Conservation (phyloP, 352 stramenopile genomes). For the Phytophthora chlamydospora region DNA sequence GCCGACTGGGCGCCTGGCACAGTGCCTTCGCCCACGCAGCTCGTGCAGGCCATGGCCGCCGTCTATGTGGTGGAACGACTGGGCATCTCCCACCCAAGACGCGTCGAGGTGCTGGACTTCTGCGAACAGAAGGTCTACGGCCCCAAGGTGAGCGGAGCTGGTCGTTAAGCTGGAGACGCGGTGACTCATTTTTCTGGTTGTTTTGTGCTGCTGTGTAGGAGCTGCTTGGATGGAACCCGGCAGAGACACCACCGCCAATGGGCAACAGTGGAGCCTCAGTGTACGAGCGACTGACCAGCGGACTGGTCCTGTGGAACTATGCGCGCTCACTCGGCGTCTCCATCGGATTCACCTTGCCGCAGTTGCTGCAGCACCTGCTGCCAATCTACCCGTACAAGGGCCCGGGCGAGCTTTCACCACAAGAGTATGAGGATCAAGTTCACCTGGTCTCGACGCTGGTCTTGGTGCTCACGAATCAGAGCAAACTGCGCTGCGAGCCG, state of each 20-base stretch:
- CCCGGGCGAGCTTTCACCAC: constrained; percentile 59
- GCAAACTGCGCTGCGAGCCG: constrained; percentile 69
- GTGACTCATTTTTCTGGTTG: constrained; percentile 8
- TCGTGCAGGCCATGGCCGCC: constrained; percentile 61
- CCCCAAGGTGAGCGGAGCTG: constrained; percentile 32
- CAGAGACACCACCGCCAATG: constrained; percentile 29
- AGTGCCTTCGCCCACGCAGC: constrained; percentile 53
- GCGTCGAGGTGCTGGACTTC: constrained; percentile 72
- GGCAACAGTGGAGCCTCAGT: constrained; percentile 45
- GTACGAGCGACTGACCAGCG: constrained; percentile 67
- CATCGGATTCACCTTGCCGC: constrained; percentile 66
- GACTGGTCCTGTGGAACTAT: constrained; percentile 74
- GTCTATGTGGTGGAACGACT: constrained; percentile 82
- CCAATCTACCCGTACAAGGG: constrained; percentile 87
- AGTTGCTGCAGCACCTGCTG: constrained; percentile 78
- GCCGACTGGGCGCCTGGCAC: constrained; percentile 46
- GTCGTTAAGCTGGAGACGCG: background rate
- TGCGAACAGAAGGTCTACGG: constrained; percentile 64
- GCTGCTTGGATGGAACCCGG: constrained; percentile 87
- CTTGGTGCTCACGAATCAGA: constrained; percentile 88
- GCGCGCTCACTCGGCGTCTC: constrained; percentile 62
- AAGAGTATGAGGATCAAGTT: constrained; percentile 82
- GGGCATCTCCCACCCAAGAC: constrained; percentile 63
- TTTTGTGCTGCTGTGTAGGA: constrained; percentile 43
- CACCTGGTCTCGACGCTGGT: constrained; percentile 87